Percentiles rank a stretch among this genome's conserved stretches.
Conservation (phyloP, 1,139 yeast species). For the Kurtzmaniella quercitrusa region DNA sequence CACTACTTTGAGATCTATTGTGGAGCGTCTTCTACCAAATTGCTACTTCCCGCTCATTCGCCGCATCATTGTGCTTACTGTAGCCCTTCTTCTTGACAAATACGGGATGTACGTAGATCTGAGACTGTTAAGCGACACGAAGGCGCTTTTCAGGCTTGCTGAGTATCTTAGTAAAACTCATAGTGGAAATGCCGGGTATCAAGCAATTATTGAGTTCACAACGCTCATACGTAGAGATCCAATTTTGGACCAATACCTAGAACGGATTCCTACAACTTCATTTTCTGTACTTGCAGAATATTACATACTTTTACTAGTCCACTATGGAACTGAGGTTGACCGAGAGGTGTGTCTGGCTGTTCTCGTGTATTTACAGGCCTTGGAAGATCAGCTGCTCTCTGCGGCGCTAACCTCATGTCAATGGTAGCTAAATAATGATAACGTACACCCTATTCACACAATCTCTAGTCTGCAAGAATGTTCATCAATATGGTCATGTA, state of each 20-base stretch:
- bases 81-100: not conserved
- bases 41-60: not conserved
- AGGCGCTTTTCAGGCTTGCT: not conserved
- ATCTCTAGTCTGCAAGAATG: no score
- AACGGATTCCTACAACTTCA: not conserved
- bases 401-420: not conserved
- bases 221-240: not conserved
- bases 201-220: not conserved
- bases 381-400: not conserved
- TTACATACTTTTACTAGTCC: not conserved
- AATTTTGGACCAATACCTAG: not conserved
- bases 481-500: no score
- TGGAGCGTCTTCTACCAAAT: not conserved
- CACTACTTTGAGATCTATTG: not conserved
- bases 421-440: not conserved
- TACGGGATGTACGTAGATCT: not conserved
- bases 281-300: not conserved
- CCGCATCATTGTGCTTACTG: not conserved
- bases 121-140: not conserved
- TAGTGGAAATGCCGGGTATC: not conserved
- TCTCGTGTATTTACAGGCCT: not conserved
- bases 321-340: not conserved
- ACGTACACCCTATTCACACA: no score
- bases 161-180: not conserved
- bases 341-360: not conserved